Evolutionary conservation across 2,329 filamentous ascomycete species (phyloP).

Genomic region (Fusarium oligoseptatum): DNA sequence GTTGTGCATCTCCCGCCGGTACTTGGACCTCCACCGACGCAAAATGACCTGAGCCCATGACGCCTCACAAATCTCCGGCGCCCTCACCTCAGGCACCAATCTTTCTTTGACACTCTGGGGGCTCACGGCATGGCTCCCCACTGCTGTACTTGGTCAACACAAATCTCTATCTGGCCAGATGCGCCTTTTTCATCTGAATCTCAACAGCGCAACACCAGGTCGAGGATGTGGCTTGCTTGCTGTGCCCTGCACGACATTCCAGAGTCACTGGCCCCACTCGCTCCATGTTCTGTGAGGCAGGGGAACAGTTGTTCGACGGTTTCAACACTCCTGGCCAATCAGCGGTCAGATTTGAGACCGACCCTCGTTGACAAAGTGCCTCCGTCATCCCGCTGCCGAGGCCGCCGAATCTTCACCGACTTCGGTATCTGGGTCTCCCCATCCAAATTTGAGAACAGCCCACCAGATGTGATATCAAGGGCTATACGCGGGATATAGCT

Average conservation of each 20-base stretch:
- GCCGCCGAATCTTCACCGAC: conserved; percentile 42
- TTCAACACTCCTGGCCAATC: conserved; percentile 38
- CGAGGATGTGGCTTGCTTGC: conserved; percentile 40
- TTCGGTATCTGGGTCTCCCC: conserved; percentile 23
- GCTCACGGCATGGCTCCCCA: background rate
- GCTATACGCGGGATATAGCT: conserved; percentile 3
- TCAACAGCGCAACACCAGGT: conserved; percentile 15
- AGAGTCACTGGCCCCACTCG: conserved; percentile 39
- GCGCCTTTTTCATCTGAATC: background rate
- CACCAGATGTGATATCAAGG: conserved; percentile 16
- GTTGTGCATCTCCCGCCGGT: conserved; percentile 44
- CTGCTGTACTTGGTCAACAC: background rate
- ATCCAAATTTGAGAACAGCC: conserved; percentile 31
- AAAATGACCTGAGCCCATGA: conserved; percentile 28
- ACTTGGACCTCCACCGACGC: conserved; percentile 38
- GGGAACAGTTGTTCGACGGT: conserved; percentile 34
- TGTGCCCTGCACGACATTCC: conserved; percentile 47
- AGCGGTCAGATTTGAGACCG: conserved; percentile 6
- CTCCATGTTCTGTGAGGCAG: conserved; percentile 37
- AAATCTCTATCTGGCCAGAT: background rate
- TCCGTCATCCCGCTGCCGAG: conserved; percentile 37
- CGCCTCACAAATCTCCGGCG: conserved; percentile 19
- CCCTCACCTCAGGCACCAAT: background rate
- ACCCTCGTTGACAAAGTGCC: conserved; percentile 12
- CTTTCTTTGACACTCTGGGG: background rate